Evolutionary conservation across 2,329 filamentous ascomycete species (phyloP), one percentile per base, ranked within the genome.

Genomic region (Penicillium sp.): DNA sequence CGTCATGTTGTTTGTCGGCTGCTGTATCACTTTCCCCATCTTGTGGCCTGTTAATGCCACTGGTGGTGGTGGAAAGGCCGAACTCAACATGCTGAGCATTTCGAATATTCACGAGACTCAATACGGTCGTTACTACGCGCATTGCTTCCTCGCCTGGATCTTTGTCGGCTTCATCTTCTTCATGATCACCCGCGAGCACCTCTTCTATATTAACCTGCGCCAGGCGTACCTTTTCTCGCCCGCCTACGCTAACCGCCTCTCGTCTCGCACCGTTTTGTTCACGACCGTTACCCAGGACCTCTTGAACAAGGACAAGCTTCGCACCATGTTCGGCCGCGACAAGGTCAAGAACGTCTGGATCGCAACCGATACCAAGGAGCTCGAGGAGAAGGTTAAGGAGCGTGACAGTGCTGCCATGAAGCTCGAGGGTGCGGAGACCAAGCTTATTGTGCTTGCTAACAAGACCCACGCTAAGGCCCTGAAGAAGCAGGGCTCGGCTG

Each of bases 181-280:
- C 76, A 88, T 91, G 69, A 86, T 97, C 61, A 89, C 92, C 55
- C 85, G 93, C 57, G 93, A 97, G 75, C 88, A 86, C 71, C 89
- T 97, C 66, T 96, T 88, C 82, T 96, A 91, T 76, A 89, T 97
- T 79, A 96, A 96, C 69, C 78, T 97, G 51, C 89, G 93, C 62
- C 93, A 97, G 77, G 93, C 93, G 0, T 97, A 96, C 77, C 85
- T 96, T 41, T 84, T 96, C 55, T 93, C 91, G 12, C 91, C 92
- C 12, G 81, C 90, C 48, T 96, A 96, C 72, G 84, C 91, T 53
- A 89, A 88, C 68, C 89, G 93, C 57, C 86, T 97, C 45, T 97
- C 93, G 2, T 93, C 93, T 2, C 87, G 91, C 53, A 97, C 93
- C 1, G 89, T 97, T 1, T 85, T 99, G 13, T 92, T 96, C 74